phyloP scores from a whole-genome alignment of 441 rosid genomes.

The Eruca vesicaria region DNA sequence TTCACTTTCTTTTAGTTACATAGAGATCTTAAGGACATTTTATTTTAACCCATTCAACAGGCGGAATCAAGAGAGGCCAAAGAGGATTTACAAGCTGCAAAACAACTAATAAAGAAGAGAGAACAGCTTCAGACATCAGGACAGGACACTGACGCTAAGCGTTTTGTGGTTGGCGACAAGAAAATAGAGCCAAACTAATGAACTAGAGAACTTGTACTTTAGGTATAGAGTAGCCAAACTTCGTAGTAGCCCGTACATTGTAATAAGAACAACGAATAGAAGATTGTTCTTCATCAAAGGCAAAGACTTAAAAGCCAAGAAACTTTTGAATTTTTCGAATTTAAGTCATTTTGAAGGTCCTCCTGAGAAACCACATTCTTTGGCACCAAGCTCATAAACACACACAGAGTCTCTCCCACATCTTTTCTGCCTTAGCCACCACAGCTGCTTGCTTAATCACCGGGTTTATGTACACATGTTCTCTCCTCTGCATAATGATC shows the following conservation, averaged over 20 bases:
- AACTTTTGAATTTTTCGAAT: slow-evolving; percentile 55
- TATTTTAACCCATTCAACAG: slow-evolving; percentile 37
- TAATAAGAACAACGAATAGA: not conserved
- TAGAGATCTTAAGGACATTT: slow-evolving; percentile 4
- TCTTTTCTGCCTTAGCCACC: slow-evolving; percentile 50
- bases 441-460: slow-evolving; percentile 53
- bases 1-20: not conserved
- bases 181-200: slow-evolving; percentile 33
- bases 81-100: slow-evolving; percentile 60
- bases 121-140: slow-evolving; percentile 70
- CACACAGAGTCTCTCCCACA: slow-evolving; percentile 58
- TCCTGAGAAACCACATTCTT: slow-evolving; percentile 38
- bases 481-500: slow-evolving; percentile 57
- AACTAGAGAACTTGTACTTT: slow-evolving; percentile 20
- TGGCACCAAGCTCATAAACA: slow-evolving; percentile 55
- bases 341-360: slow-evolving; percentile 54
- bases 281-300: slow-evolving; percentile 9
- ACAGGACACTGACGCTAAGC: slow-evolving; percentile 41
- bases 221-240: not conserved
- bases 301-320: slow-evolving; percentile 39
- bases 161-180: slow-evolving; percentile 54
- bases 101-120: slow-evolving; percentile 65
- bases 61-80: slow-evolving; percentile 55
- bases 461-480: slow-evolving; percentile 46
- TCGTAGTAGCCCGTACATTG: not conserved